Conservation (phyloP, 331 rosid species). For the Malus hybrid region DNA sequence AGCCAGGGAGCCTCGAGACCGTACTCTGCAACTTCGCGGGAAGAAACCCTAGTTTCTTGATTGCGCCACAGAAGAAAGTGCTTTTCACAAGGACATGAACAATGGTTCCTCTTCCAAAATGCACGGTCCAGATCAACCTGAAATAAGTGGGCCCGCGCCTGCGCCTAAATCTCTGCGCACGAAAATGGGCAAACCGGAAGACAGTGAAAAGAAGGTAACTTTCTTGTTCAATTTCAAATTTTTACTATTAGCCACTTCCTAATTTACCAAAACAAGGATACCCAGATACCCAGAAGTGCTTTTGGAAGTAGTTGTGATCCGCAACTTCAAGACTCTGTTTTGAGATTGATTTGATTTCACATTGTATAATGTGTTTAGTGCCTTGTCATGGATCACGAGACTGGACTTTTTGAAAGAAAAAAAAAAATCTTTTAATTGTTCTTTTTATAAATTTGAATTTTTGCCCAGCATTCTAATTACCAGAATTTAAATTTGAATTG, state of each 20-base stretch:
- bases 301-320: neutral
- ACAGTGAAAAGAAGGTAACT: constrained; percentile 53
- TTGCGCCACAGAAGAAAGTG: constrained; percentile 11
- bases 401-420: too few relatives aligned
- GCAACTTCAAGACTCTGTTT: constrained; percentile 1
- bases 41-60: constrained; percentile 6
- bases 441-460: too few relatives aligned
- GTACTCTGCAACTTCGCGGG: neutral
- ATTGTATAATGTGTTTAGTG: neutral
- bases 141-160: constrained; percentile 33
- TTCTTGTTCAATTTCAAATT: constrained; percentile 14
- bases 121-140: constrained; percentile 33
- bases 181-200: constrained; percentile 59
- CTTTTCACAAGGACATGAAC: constrained; percentile 21
- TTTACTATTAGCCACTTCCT: constrained; percentile 14
- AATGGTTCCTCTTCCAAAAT: constrained; percentile 36
- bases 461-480: neutral
- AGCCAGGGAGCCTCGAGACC: too few relatives aligned
- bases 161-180: constrained; percentile 25
- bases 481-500: constrained; percentile 2
- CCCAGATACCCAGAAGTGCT: constrained; percentile 6
- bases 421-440: too few relatives aligned
- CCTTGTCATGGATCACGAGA: neutral
- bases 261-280: constrained; percentile 1
- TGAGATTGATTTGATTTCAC: neutral